Evolutionary conservation across 2,329 filamentous ascomycete species (phyloP), one percentile per base, ranked within the genome.

Genomic region (Chrysosporium queenslandicum): DNA sequence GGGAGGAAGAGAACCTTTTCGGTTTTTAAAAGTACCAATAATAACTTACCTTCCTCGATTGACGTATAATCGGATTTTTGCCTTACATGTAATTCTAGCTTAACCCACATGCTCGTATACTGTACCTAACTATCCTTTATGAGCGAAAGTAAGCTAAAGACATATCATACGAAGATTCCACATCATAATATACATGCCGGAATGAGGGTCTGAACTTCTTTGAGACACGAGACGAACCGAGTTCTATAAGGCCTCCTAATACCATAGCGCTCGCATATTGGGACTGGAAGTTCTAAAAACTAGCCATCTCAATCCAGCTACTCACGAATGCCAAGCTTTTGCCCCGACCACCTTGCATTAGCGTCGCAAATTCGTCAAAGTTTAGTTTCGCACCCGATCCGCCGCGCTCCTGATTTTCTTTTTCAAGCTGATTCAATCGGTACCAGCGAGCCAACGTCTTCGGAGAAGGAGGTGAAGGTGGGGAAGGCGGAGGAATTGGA

Each of bases 291-390:
- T n/a, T 20, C 56, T 64, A 81, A 64, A 82, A 79, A 65, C 75
- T 74, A 61, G 79, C 79, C 76, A 81, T 76, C 58, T 96, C 90
- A 67, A 96, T 87, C 91, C 91, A 97, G 61, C 81, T 87, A 55
- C 87, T 87, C 43, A 96, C 75, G 67, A 95, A 91, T 59, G 87
- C 86, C 56, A 90, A 75, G 50, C 83, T 72, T 63, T 81, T 80
- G 21, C 80, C 79, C 58, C 83, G 79, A 57, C 82, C 77, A n/a
- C 75, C 75, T 59, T 81, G 80, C 71, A 92, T 87, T 46, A 84
- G 82, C 36, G 73, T 72, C 61, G 87, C 82, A 68, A 97, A 94
- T 67, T 97, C 92, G 0, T 78, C 76, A 58, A 83, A 90, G 63
- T 71, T 86, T 45, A 97, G 72, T 62, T 82, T 80, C 0, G 88